Base-by-base conservation (phyloP, 129 eudicot genomes). In the Rutidosis leptorrhynchoides region DNA sequence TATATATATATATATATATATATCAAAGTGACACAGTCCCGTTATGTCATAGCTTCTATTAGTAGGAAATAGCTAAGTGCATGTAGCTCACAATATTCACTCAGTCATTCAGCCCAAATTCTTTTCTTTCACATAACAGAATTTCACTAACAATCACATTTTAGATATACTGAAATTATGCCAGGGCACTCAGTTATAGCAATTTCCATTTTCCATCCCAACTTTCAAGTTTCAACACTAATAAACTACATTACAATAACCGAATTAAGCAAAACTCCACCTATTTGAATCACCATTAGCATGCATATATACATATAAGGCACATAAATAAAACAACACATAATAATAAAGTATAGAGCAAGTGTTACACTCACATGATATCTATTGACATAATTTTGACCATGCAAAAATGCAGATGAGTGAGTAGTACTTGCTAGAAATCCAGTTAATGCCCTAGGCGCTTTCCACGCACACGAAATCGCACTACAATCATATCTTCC, bases 391-490 rank as follows among this genome's bases (percentile, higher is more conserved):
- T 76, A 57, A 35, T 35, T 67, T 7, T 70, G 54, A 49, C 82
- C 71, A 70, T 55, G 45, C 15, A 75, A 56, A 7, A 62, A 59
- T 17, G 27, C 55, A 16, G 81, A 79, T 24, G 69, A 73, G 65
- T 81, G 84, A 0, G 97, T 69, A 23, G 97, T 87, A 63, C 84
- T 90, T 3, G 97, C 95, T 24, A 90, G 80, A 56, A 82, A 87
- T 2, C 97, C 97, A 7, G 92, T 87, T 74, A 90, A 81, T 10
- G 80, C 82, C 86, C 95, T 80, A 16, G 97, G 94, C 58, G 96
- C 94, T 79, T 83, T 91, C 71, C 86, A 83, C 12, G 96, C 94
- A 70, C 96, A 91, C 0, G 90, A 83, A 43, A 83, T 52, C 25
- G 48, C 82, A 64, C 90, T 87, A 75, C 94, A 87, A 56, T 91